These are phyloP conservation scores for Xylaria flabelliformis DNA, from an alignment of 495 filamentous ascomycete genomes.

Conservation along the genomic window DNA sequence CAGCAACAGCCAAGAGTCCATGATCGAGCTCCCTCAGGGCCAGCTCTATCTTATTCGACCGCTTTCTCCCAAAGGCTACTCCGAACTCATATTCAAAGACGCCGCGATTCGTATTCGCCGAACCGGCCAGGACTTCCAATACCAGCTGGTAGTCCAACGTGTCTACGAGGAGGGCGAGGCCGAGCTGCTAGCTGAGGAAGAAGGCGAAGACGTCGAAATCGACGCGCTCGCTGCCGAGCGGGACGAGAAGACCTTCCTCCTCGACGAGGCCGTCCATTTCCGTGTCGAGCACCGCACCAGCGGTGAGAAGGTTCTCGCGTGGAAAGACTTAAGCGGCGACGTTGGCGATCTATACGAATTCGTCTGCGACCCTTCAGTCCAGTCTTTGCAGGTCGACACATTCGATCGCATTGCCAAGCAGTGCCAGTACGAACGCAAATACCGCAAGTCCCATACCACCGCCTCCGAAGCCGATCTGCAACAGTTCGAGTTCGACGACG, in stretches of 20 bases:
- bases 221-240: constrained; percentile 73
- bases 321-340: constrained; percentile 94
- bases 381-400: constrained; percentile 71
- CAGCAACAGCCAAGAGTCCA: constrained; percentile 83
- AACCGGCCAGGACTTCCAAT: constrained; percentile 93
- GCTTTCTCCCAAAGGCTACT: constrained; percentile 93
- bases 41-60: constrained; percentile 97
- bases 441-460: constrained; percentile 74
- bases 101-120: constrained; percentile 87
- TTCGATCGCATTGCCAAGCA: constrained; percentile 87
- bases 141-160: constrained; percentile 93
- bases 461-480: constrained; percentile 82
- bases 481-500: constrained; percentile 78
- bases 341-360: constrained; percentile 94
- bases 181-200: constrained; percentile 82
- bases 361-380: constrained; percentile 79
- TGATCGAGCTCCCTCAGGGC: constrained; percentile 93
- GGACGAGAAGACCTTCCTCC: constrained; percentile 95
- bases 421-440: constrained; percentile 98
- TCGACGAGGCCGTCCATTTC: constrained; percentile 90
- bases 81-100: constrained; percentile 99
- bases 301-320: constrained; percentile 83
- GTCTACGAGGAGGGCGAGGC: constrained; percentile 98
- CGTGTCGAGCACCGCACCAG: constrained; percentile 79
- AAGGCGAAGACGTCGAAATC: constrained; percentile 75